A percentile compares a stretch with the other conserved stretches of the same genome.
Conservation (phyloP, 768 basidiomycete species). For the Kwoniella shandongensis region DNA sequence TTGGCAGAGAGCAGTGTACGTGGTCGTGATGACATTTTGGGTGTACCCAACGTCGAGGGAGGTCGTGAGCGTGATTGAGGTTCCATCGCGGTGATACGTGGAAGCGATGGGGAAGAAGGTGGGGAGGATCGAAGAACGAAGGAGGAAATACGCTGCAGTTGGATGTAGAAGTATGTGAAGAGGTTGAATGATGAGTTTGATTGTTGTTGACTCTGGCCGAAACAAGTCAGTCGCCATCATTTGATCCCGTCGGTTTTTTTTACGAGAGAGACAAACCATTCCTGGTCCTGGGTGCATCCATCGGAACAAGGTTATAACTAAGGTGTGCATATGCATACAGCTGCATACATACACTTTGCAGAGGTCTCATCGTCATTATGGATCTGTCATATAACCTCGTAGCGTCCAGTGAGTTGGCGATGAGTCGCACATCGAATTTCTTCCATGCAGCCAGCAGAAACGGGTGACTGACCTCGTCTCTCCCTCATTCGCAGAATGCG, state of each 20-base stretch:
- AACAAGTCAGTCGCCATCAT: conserved; percentile 21
- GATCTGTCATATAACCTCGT: conserved; percentile 51
- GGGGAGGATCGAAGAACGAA: not conserved
- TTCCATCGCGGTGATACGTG: conserved; percentile 4
- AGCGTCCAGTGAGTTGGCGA: conserved; percentile 44
- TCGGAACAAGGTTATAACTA: too few relatives aligned
- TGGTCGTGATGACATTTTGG: conserved; percentile 18
- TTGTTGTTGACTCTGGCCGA: conserved; percentile 14
- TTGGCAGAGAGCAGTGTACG: conserved; percentile 14
- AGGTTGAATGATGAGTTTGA: conserved; percentile 9
- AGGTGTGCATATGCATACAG: conserved; percentile 1
- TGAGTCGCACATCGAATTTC: too few relatives aligned
- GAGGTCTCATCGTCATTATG: conserved; percentile 25
- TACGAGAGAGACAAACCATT: not conserved
- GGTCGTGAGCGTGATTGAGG: conserved; percentile 12
- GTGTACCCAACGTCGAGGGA: conserved; percentile 5
- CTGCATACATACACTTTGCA: not conserved
- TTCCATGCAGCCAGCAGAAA: not conserved
- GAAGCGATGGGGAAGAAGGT: not conserved
- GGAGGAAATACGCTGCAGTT: too few relatives aligned
- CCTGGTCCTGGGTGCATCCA: too few relatives aligned
- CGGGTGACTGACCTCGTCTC: not conserved
- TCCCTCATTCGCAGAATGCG: conserved; percentile 41
- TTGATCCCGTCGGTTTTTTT: too few relatives aligned
- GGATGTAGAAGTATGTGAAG: not conserved